Conservation (phyloP, 2,329 filamentous ascomycete genomes). For the Pochonia chlamydosporia region DNA sequence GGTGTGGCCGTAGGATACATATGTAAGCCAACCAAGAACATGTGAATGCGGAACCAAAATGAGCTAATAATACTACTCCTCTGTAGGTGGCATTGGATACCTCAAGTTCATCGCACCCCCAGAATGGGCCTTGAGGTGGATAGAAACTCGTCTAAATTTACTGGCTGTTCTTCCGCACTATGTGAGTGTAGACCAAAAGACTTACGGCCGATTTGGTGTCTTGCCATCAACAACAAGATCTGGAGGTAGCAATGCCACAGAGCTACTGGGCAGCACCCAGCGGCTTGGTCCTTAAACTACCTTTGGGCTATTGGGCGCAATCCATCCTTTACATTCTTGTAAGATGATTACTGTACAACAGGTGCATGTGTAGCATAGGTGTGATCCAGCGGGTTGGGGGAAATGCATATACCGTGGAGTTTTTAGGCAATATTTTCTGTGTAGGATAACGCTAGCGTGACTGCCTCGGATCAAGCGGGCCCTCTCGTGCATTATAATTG, state of each 20-base stretch:
- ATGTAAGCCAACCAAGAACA: conserved; percentile 51
- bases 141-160: conserved; percentile 83
- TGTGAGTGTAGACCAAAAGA: conserved; percentile 92
- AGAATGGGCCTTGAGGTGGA: conserved; percentile 79
- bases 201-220: conserved; percentile 86
- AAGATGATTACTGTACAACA: not conserved
- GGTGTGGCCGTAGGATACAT: conserved; percentile 81
- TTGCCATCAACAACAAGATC: conserved; percentile 54
- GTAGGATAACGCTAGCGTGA: no score
- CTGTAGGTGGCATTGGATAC: conserved; percentile 73
- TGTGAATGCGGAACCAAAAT: not conserved
- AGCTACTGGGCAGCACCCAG: conserved; percentile 57
- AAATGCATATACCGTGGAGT: no score
- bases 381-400: no score
- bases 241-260: conserved; percentile 43
- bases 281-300: conserved; percentile 56
- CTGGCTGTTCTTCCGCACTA: conserved; percentile 83
- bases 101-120: conserved; percentile 86
- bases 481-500: no score
- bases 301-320: not conserved
- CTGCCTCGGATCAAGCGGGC: no score
- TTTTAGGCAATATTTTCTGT: no score
- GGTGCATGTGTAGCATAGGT: not conserved
- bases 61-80: not conserved
- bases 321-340: not conserved